Percentiles rank a stretch among this genome's conserved stretches.
These are phyloP conservation scores for Arthrocladium fulminans DNA, from an alignment of 2,329 filamentous ascomycete species.

Conservation along the genomic window DNA sequence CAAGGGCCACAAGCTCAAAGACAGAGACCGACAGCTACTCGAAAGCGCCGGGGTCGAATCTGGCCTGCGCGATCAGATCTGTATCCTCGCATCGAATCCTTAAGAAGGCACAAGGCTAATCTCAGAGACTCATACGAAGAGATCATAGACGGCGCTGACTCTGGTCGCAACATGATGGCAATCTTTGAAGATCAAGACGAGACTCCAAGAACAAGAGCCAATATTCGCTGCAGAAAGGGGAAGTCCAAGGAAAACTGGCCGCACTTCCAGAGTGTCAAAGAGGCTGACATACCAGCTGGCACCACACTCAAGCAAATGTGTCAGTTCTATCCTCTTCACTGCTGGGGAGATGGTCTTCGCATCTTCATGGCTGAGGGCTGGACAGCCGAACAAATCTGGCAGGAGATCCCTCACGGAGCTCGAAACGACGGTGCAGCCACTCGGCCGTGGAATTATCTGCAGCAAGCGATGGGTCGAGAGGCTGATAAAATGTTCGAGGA, in stretches of 20 bases:
- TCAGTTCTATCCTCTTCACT: constrained; percentile 16
- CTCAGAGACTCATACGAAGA: neutral
- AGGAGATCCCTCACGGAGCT: constrained; percentile 12
- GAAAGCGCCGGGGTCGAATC: neutral
- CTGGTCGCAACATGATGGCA: constrained; percentile 5
- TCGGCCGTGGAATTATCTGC: constrained; percentile 20
- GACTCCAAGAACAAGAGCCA: neutral
- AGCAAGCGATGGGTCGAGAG: constrained; percentile 17
- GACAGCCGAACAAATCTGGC: constrained; percentile 14
- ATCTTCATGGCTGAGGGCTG: constrained; percentile 18
- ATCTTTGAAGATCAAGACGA: constrained; percentile 1
- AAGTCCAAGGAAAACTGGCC: neutral
- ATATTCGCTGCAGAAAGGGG: neutral
- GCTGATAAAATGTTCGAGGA: constrained; percentile 10
- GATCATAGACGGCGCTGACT: neutral
- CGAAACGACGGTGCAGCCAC: constrained; percentile 1
- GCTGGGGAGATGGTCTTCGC: constrained; percentile 18
- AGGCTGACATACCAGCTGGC: constrained; percentile 12
- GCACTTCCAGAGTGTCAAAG: neutral
- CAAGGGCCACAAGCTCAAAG: neutral
- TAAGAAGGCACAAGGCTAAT: neutral
- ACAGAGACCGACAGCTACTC: neutral
- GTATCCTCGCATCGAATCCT: neutral
- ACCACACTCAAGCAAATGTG: constrained; percentile 15
- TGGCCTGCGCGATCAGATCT: constrained; percentile 2